A percentile compares a stretch with the other conserved stretches of the same genome.
Conservation (phyloP, 2,329 filamentous ascomycete species). For the Penicillium psychrosexuale region DNA sequence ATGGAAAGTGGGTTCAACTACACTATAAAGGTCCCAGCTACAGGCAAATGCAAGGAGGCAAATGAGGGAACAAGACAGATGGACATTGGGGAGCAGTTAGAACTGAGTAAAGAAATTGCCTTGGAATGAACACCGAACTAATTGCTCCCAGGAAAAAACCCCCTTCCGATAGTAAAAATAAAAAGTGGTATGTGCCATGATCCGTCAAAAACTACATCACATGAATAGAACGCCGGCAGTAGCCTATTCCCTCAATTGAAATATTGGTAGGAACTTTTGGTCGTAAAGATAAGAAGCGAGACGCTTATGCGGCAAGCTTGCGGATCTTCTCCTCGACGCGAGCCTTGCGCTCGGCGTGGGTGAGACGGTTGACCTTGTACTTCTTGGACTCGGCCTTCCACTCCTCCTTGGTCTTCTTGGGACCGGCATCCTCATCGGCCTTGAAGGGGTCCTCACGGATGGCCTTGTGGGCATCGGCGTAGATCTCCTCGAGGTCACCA, state of each 20-base stretch:
- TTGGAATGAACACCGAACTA: constrained; percentile 33
- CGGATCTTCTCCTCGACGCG: constrained; percentile 89
- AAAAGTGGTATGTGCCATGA: constrained; percentile 31
- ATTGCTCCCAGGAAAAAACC: constrained; percentile 27
- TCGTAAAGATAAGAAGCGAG: constrained; percentile 22
- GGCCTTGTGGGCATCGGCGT: constrained; percentile 88
- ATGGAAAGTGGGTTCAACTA: not conserved
- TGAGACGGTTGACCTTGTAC: constrained; percentile 73
- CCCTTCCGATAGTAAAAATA: constrained; percentile 16
- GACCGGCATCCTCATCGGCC: constrained; percentile 69
- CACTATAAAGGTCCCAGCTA: constrained; percentile 1
- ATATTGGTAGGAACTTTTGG: constrained; percentile 26
- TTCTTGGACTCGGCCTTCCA: constrained; percentile 96
- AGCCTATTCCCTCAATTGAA: constrained; percentile 26
- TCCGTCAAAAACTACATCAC: constrained; percentile 31
- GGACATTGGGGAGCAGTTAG: constrained; percentile 32
- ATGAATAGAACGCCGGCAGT: constrained; percentile 24
- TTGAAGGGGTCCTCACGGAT: constrained; percentile 98
- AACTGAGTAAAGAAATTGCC: constrained; percentile 31
- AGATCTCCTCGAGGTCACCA: constrained; percentile 94
- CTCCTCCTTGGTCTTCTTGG: constrained; percentile 97
- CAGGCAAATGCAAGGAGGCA: constrained; percentile 12
- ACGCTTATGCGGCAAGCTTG: constrained; percentile 56
- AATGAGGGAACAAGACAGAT: constrained; percentile 29
- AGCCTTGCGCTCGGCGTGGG: constrained; percentile 76